phyloP scores from a whole-genome alignment of 139 green algal species.

The Limnomonas spitsbergensis region DNA sequence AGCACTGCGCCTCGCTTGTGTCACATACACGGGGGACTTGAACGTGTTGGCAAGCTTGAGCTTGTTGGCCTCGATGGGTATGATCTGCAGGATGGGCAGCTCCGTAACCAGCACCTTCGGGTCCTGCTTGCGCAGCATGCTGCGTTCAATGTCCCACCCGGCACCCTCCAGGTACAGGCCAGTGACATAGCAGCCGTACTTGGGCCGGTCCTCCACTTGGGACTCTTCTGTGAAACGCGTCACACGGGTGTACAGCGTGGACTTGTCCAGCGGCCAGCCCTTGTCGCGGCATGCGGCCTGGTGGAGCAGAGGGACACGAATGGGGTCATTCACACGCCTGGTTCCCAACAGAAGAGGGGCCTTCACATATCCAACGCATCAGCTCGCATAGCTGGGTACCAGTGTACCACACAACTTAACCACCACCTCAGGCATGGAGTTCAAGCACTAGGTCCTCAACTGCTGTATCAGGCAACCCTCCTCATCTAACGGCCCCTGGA shows the following conservation, averaged over 20 bases:
- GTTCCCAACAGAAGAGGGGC: no score
- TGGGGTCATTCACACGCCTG: no score
- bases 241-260: slow-evolving; percentile 74
- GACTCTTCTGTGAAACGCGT: slow-evolving; percentile 42
- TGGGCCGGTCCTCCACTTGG: slow-evolving; percentile 48
- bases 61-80: slow-evolving; percentile 77
- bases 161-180: slow-evolving; percentile 85
- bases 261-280: slow-evolving; percentile 80
- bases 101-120: slow-evolving; percentile 78
- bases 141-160: slow-evolving; percentile 62
- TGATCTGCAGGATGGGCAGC: slow-evolving; percentile 80
- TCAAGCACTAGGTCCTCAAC: no score
- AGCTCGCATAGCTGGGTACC: no score
- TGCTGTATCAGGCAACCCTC: no score
- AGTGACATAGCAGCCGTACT: slow-evolving; percentile 73
- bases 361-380: no score
- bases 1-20: slow-evolving; percentile 73
- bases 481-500: no score
- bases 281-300: slow-evolving; percentile 78
- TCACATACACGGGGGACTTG: slow-evolving; percentile 79
- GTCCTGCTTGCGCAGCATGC: slow-evolving; percentile 58
- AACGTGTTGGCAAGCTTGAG: slow-evolving; percentile 74
- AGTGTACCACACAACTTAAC: no score
- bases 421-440: no score
- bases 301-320: no score